Base-by-base conservation (phyloP, 805 yeast species). In the Blastobotrys chiropterorum region DNA sequence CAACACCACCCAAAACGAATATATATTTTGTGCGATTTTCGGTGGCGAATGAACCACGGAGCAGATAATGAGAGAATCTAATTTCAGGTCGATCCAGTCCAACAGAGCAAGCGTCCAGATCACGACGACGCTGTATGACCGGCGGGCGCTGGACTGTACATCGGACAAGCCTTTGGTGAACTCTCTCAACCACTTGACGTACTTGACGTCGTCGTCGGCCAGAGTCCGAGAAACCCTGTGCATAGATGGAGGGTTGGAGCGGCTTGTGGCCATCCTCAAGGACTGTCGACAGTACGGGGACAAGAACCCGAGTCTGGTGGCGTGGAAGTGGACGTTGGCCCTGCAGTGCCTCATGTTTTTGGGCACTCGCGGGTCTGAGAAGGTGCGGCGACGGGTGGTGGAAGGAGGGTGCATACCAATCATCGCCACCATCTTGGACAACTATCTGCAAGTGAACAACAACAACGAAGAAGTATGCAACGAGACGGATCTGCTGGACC, bases 321-420 rank as follows among this genome's bases (percentile, higher is more conserved):
- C 95, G 0, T 92, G 97, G 97, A 92, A 92, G 71, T 92, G 99
- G 99, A 87, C 96, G 3, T 72, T 92, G 50, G 87, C 97, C 0
- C 82, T 94, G 63, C 99, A 92, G 71, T 90, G 97, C 65, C 72
- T 92, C 51, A 95, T 92, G 1, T 76, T 89, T 51, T 82, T 92
- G 16, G 97, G 97, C 13, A 90, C 97, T 1, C 77, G 97, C 59
- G 99, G 99, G 20, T 82, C 95, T 1, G 97, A 90, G 67, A 72
- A 74, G 49, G 87, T 90, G 47, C 75, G 99, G 48, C 82, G 84
- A 59, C 82, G 90, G 61, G 86, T 94, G 5, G 97, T 90, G 7
- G 83, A 86, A 56, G 95, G 97, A 1, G 98, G 97, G 3, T 82
- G 90, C 55, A 78, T 94, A 40, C 97, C 97, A 0, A 81, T 92